Evolutionary conservation across 352 stramenopile genomes (phyloP).

Genomic region (Phytophthora uliginosa): DNA sequence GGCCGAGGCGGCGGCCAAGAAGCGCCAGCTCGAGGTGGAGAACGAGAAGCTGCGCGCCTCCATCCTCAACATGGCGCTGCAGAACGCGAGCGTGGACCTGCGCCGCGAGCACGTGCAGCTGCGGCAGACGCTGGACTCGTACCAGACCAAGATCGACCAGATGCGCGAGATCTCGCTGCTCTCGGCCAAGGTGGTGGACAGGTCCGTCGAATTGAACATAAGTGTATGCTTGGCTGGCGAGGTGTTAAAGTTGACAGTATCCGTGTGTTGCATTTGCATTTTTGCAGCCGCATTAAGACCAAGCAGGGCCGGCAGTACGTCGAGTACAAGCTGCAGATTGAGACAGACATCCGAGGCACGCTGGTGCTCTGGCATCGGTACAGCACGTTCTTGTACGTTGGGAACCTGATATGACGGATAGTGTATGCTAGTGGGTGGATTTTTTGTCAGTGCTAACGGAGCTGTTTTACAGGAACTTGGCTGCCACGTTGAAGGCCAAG

Average conservation of each 20-base stretch:
- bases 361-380: conserved; percentile 91
- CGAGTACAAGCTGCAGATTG: conserved; percentile 91
- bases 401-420: conserved; percentile 15
- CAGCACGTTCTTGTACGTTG: conserved; percentile 87
- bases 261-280: conserved; percentile 22
- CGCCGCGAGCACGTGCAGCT: conserved; percentile 86
- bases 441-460: conserved; percentile 7
- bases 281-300: conserved; percentile 81
- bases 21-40: conserved; percentile 81
- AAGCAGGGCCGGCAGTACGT: conserved; percentile 90
- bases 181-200: conserved; percentile 88
- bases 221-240: not conserved
- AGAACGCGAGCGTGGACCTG: conserved; percentile 83
- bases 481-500: conserved; percentile 84
- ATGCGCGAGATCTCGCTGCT: conserved; percentile 90
- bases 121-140: conserved; percentile 87
- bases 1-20: conserved; percentile 65
- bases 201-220: conserved; percentile 38
- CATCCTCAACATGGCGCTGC: conserved; percentile 82
- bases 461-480: conserved; percentile 61
- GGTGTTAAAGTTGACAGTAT: conserved; percentile 17
- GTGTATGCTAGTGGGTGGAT: conserved; percentile 10
- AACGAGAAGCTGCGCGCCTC: conserved; percentile 83
- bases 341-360: conserved; percentile 89
- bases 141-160: conserved; percentile 91